Conservation (phyloP, 257 asterid species). For the Fraxinus pennsylvanica region DNA sequence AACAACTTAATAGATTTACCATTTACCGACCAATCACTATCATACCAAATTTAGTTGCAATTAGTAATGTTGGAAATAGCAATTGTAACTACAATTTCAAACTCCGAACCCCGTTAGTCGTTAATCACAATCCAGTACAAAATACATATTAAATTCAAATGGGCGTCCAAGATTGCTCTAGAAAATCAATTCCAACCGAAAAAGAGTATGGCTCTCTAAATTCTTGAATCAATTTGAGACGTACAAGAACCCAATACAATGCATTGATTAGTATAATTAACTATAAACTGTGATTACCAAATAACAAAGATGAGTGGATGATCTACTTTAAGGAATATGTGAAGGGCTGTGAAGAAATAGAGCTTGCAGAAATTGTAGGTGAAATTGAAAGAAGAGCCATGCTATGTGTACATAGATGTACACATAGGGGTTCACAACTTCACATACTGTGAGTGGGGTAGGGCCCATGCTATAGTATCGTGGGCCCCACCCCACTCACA, state of each 20-base stretch:
- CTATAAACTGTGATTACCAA: not conserved
- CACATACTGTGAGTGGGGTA: too few relatives aligned
- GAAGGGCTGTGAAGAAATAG: not conserved
- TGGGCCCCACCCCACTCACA: too few relatives aligned
- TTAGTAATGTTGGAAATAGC: too few relatives aligned
- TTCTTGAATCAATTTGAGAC: constrained; percentile 19
- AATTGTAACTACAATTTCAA: too few relatives aligned
- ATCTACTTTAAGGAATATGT: not conserved
- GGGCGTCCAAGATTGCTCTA: constrained; percentile 15
- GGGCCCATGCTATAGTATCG: too few relatives aligned
- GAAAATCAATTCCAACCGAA: constrained; percentile 10
- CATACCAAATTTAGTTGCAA: too few relatives aligned
- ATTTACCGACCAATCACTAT: too few relatives aligned
- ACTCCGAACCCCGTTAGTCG: not conserved
- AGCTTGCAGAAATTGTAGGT: not conserved
- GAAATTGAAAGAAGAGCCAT: not conserved
- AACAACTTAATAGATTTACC: too few relatives aligned
- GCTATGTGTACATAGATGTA: too few relatives aligned
- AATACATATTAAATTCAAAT: constrained; percentile 11
- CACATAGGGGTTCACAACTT: too few relatives aligned
- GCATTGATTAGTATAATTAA: constrained; percentile 15
- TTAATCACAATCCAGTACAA: constrained; percentile 3
- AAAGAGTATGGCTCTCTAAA: not conserved
- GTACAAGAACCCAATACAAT: constrained; percentile 17
- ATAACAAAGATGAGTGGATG: constrained; percentile 1